phyloP scores from a whole-genome alignment of 2,329 filamentous ascomycete species.

The Colletotrichum salicis region DNA sequence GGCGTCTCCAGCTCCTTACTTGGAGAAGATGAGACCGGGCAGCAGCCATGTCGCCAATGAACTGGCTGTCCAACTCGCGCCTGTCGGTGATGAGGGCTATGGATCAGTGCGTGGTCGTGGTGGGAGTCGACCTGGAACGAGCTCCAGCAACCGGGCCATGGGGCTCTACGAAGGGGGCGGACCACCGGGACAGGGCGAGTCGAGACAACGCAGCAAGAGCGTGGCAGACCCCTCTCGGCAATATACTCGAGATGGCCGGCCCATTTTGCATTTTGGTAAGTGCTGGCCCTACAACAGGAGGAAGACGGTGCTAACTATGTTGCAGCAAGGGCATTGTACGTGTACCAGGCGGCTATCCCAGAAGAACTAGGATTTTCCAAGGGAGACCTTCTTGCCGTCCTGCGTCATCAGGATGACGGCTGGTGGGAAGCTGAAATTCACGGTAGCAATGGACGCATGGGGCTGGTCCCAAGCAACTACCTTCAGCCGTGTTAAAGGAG shows the following conservation, averaged over 20 bases:
- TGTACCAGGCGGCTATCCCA: constrained; percentile 93
- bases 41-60: constrained; percentile 63
- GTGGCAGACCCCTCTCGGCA: constrained; percentile 84
- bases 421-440: constrained; percentile 99
- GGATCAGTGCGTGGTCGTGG: constrained; percentile 65
- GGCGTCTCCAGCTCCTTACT: constrained; percentile 60
- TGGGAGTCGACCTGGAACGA: constrained; percentile 61
- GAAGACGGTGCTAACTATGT: constrained; percentile 37
- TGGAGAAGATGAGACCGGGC: constrained; percentile 59
- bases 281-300: constrained; percentile 39
- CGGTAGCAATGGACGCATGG: constrained; percentile 67
- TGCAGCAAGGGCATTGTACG: constrained; percentile 89
- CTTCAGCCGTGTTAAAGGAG: constrained; percentile 61
- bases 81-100: constrained; percentile 66
- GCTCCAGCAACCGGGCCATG: constrained; percentile 59
- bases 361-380: constrained; percentile 94
- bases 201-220: constrained; percentile 79
- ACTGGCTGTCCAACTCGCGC: constrained; percentile 77
- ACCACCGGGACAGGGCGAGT: constrained; percentile 49
- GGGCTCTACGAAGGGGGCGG: constrained; percentile 65
- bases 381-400: constrained; percentile 88
- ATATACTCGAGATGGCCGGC: constrained; percentile 85
- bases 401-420: constrained; percentile 94
- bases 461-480: constrained; percentile 76
- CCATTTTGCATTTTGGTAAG: constrained; percentile 95